Evolutionary conservation across 1,139 yeast species (phyloP), one percentile per base, ranked within the genome.

Genomic region (Scheffersomyces stambukii): DNA sequence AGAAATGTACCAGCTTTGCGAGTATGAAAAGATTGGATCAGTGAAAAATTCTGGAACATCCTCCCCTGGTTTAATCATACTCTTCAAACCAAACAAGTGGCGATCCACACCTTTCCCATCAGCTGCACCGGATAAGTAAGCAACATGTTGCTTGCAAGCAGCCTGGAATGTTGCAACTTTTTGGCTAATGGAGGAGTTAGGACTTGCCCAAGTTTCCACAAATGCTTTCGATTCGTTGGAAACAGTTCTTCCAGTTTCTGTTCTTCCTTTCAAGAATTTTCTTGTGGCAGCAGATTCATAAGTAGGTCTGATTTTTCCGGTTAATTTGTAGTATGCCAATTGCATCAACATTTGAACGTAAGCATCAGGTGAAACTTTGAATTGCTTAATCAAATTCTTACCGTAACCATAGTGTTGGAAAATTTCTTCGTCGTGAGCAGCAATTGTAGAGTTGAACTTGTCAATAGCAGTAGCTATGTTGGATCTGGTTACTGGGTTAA

Each of bases 221-320:
- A 88, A 85, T 27, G 65, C 64, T 35, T 75, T 69, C 17, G 89
- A 75, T 52, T 83, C 95, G 32, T 58, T 60, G n/a, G 95, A 79
- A 14, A 86, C 96, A 6, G 88, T 63, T 52, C 98, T 76, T 40
- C 95, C 89, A 22, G 96, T 83, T 60, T 91, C 98, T n/a, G 97
- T 91, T 58, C 98, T 77, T 34, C 98, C 98, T 47, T 76, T 79
- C 52, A 79, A 82, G 61, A 72, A 89, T 52, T 78, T 80, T 58
- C 97, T 77, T 4, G 97, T 89, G 16, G 97, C 88, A 6, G 96
- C 96, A 28, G 95, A 82, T 59, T 91, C 98, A 57, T 91, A 91
- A 15, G 97, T 91, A 40, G 96, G 96, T 54, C 93, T 74, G 37
- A 78, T 68, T 33, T 74, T 77, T 17, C 95, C 95, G 28, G 86